A percentile compares a stretch with the other conserved stretches of the same genome.
phyloP scores from a whole-genome alignment of 1,139 yeast species.

The Yamadazyma friedrichii region DNA sequence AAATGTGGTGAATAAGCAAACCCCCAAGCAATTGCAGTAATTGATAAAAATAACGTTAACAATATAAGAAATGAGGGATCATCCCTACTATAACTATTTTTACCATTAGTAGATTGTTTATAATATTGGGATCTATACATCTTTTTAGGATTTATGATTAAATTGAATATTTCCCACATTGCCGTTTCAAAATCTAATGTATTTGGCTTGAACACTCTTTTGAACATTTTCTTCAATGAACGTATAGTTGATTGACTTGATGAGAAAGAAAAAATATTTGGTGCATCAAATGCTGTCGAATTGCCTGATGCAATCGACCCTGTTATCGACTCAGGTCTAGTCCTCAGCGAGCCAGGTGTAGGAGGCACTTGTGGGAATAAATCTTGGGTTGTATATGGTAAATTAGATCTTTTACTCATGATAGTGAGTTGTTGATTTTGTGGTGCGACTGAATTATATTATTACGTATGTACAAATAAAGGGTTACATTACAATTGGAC shows the following conservation, averaged over 20 bases:
- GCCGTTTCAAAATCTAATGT: constrained; percentile 91
- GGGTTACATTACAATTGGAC: no score
- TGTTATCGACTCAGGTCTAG: constrained; percentile 8
- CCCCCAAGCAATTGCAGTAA: constrained; percentile 91
- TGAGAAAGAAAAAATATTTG: background rate
- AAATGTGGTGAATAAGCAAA: constrained; percentile 70
- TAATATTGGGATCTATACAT: constrained; percentile 82
- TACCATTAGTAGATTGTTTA: constrained; percentile 31
- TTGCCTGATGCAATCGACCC: constrained; percentile 21
- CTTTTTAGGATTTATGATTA: constrained; percentile 72
- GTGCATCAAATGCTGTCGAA: constrained; percentile 8
- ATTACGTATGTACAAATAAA: background rate
- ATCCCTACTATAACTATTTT: constrained; percentile 71
- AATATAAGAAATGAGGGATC: constrained; percentile 86
- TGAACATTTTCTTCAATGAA: constrained; percentile 28
- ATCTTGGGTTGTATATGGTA: constrained; percentile 41
- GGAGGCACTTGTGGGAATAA: constrained; percentile 29
- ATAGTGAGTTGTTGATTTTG: background rate
- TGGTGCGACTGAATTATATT: no score
- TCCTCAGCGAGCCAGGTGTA: constrained; percentile 15
- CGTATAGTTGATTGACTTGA: constrained; percentile 5
- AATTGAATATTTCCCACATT: constrained; percentile 80
- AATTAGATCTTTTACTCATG: constrained; percentile 31
- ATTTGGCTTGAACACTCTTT: constrained; percentile 63
- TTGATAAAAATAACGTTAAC: constrained; percentile 58